Percentiles rank a stretch among this genome's conserved stretches.
Conservation (phyloP, 257 asterid genomes). For the Solanum chaucha region DNA sequence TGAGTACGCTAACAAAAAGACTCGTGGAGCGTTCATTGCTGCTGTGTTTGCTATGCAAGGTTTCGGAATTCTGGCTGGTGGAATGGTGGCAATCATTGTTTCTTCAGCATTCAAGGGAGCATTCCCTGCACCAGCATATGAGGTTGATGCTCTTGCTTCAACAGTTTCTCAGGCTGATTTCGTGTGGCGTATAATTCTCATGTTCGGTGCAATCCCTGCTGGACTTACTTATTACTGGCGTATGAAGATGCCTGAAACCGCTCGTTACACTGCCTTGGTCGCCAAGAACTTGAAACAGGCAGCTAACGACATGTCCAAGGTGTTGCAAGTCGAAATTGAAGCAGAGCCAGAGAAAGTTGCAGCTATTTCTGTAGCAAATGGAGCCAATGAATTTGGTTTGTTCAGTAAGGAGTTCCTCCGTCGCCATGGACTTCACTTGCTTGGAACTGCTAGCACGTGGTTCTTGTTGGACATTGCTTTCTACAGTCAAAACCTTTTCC, state of each 20-base stretch:
- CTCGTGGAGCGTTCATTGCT: constrained; percentile 32
- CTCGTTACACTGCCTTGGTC: constrained; percentile 37
- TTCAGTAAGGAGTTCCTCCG: constrained; percentile 18
- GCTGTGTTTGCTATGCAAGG: constrained; percentile 38
- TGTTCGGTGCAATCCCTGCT: constrained; percentile 37
- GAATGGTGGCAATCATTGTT: constrained; percentile 14
- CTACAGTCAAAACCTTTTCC: constrained; percentile 37
- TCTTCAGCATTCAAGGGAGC: constrained; percentile 6
- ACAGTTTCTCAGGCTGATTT: constrained; percentile 24
- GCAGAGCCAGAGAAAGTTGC: constrained; percentile 17
- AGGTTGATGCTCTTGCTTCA: background rate
- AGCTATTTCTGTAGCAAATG: background rate
- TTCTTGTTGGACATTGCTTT: constrained; percentile 33
- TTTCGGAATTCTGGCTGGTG: constrained; percentile 23
- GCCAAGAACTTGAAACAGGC: constrained; percentile 27
- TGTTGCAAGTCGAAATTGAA: constrained; percentile 27
- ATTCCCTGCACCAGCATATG: constrained; percentile 14
- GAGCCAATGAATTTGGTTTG: constrained; percentile 10
- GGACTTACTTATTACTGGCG: constrained; percentile 38
- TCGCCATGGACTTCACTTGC: constrained; percentile 30
- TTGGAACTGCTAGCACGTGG: constrained; percentile 33
- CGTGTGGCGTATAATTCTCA: constrained; percentile 29
- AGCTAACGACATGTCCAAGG: constrained; percentile 27
- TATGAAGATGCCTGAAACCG: constrained; percentile 44
- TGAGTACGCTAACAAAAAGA: constrained; percentile 27